phyloP scores from a whole-genome alignment of 2,329 filamentous ascomycete genomes.

The Diaporthe ilicicola region DNA sequence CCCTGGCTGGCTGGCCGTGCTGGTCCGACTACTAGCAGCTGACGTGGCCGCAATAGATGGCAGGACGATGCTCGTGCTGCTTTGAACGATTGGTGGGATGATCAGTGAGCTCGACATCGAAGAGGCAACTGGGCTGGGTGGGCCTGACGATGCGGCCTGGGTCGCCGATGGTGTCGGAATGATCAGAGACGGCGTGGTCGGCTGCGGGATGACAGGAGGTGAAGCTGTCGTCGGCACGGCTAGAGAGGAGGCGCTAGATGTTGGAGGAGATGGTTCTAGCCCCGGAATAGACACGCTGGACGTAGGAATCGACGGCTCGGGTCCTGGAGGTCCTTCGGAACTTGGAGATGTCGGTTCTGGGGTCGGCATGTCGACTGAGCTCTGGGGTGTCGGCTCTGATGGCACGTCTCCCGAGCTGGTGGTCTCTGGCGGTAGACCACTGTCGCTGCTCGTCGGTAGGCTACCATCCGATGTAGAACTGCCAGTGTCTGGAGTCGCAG shows the following conservation, averaged over 20 bases:
- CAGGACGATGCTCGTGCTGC: neutral
- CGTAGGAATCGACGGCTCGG: neutral
- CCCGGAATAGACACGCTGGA: neutral
- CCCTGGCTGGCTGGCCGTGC: neutral
- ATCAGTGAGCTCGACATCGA: neutral
- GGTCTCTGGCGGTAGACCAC: neutral
- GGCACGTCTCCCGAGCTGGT: neutral
- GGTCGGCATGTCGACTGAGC: neutral
- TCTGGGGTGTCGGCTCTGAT: neutral
- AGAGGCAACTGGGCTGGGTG: neutral
- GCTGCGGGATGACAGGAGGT: neutral
- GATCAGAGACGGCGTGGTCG: neutral
- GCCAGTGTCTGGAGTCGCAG: neutral
- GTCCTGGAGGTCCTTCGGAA: neutral
- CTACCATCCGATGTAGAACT: neutral
- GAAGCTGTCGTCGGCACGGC: neutral
- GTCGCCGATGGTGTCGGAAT: neutral
- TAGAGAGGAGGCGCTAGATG: neutral
- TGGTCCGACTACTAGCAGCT: neutral
- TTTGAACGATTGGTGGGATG: neutral
- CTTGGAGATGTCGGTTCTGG: neutral
- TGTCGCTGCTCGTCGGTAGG: neutral
- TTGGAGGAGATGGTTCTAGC: neutral
- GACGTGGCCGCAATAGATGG: neutral
- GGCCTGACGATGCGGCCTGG: neutral